Conservation (phyloP, 495 filamentous ascomycete genomes). For the Neohortaea acidophila region DNA sequence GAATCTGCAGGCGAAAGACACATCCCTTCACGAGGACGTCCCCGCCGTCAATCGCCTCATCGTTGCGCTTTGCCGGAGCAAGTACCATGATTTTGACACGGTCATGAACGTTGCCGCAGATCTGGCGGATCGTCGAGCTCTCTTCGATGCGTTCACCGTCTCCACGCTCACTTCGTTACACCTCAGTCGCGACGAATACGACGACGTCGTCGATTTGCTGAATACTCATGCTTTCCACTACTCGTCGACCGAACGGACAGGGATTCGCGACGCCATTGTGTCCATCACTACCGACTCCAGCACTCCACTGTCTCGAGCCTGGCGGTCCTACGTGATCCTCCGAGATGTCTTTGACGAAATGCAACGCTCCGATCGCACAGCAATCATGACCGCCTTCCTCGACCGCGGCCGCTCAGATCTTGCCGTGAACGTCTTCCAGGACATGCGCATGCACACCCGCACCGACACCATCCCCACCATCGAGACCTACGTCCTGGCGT, state of each 20-base stretch:
- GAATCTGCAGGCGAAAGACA: slow-evolving; percentile 31
- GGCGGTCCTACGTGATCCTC: slow-evolving; percentile 70
- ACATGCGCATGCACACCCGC: slow-evolving; percentile 61
- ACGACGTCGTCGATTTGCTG: slow-evolving; percentile 64
- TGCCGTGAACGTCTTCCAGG: slow-evolving; percentile 69
- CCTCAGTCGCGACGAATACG: slow-evolving; percentile 53
- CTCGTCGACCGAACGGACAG: slow-evolving; percentile 44
- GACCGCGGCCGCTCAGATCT: slow-evolving; percentile 59
- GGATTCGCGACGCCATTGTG: slow-evolving; percentile 47
- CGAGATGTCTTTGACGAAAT: slow-evolving; percentile 67
- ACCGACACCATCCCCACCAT: slow-evolving; percentile 42
- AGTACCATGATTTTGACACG: slow-evolving; percentile 41
- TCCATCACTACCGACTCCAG: slow-evolving; percentile 46
- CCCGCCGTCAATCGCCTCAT: slow-evolving; percentile 61
- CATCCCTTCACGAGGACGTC: slow-evolving; percentile 40
- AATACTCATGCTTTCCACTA: slow-evolving; percentile 48
- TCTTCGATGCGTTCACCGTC: slow-evolving; percentile 56
- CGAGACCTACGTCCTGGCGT: slow-evolving; percentile 60
- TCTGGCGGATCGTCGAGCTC: slow-evolving; percentile 52
- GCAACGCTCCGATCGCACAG: slow-evolving; percentile 40
- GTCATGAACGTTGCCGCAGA: slow-evolving; percentile 62
- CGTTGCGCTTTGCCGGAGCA: slow-evolving; percentile 47
- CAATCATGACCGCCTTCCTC: slow-evolving; percentile 76
- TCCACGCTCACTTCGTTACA: slow-evolving; percentile 53
- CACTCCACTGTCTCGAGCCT: slow-evolving; percentile 46